phyloP scores from a whole-genome alignment of 2,329 filamentous ascomycete species.

The Xylaria sp. region DNA sequence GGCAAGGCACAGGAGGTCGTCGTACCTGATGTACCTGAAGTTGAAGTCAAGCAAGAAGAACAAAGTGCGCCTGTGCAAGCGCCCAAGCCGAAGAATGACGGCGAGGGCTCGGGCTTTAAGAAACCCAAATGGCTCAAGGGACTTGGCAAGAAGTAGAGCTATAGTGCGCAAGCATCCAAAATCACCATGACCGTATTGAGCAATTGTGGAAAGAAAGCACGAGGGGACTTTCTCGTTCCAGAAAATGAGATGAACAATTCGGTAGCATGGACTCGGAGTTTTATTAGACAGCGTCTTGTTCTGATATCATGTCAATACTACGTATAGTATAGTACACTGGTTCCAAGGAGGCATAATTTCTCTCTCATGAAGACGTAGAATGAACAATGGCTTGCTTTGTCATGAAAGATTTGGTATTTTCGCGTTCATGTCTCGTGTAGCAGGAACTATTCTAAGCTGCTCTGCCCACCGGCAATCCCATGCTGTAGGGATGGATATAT shows the following conservation, averaged over 20 bases:
- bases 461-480: constrained; percentile 35
- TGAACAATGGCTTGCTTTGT: constrained; percentile 27
- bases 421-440: constrained; percentile 42
- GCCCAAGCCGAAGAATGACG: constrained; percentile 39
- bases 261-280: constrained; percentile 35
- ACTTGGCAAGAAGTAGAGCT: constrained; percentile 73
- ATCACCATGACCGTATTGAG: not conserved
- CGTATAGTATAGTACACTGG: constrained; percentile 5
- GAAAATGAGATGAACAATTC: no score
- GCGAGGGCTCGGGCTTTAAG: constrained; percentile 45
- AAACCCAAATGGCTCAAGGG: constrained; percentile 80
- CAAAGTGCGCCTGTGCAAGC: constrained; percentile 17
- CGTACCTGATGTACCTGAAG: constrained; percentile 61
- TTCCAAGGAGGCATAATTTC: constrained; percentile 14
- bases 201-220: not conserved
- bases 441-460: constrained; percentile 39
- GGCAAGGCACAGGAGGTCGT: constrained; percentile 68
- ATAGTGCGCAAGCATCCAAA: not conserved
- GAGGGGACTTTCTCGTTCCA: not conserved
- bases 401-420: constrained; percentile 39
- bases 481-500: constrained; percentile 28
- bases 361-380: constrained; percentile 24
- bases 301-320: constrained; percentile 5
- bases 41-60: constrained; percentile 47
- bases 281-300: constrained; percentile 17